phyloP scores from a whole-genome alignment of 768 basidiomycete genomes.

The Pleurotus citrinopileatus region DNA sequence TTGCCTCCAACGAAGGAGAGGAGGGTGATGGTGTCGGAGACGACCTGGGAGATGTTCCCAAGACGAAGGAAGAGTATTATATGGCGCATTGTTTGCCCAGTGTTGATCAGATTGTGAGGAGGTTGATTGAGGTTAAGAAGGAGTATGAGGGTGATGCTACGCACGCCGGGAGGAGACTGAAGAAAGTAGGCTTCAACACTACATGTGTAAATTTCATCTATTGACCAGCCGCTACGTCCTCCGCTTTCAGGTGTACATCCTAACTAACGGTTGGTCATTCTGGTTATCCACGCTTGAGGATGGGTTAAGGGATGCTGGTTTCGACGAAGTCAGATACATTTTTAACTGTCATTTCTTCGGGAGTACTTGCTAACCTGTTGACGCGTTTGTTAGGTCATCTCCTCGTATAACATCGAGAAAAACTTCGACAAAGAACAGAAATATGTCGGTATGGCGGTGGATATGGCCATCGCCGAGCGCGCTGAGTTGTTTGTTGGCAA shows the following conservation, averaged over 20 bases:
- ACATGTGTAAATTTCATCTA: no score
- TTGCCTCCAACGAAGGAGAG: neutral
- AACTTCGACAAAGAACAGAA: constrained; percentile 42
- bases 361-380: no score
- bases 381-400: no score
- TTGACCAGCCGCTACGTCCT: constrained; percentile 4
- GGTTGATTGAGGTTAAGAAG: constrained; percentile 30
- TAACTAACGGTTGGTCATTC: constrained; percentile 51
- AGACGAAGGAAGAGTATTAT: constrained; percentile 29
- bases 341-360: no score
- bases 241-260: constrained; percentile 34
- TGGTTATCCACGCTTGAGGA: constrained; percentile 32
- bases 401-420: constrained; percentile 33
- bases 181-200: constrained; percentile 13
- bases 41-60: neutral
- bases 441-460: constrained; percentile 49
- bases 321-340: no score
- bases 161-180: constrained; percentile 17
- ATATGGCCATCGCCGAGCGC: constrained; percentile 57
- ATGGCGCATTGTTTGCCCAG: constrained; percentile 41
- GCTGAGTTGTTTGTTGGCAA: constrained; percentile 63
- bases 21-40: constrained; percentile 14
- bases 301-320: no score
- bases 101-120: constrained; percentile 36
- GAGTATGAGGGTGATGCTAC: constrained; percentile 28